Base-by-base conservation (phyloP, 2,329 filamentous ascomycete genomes). In the Bretziella fagacearum region DNA sequence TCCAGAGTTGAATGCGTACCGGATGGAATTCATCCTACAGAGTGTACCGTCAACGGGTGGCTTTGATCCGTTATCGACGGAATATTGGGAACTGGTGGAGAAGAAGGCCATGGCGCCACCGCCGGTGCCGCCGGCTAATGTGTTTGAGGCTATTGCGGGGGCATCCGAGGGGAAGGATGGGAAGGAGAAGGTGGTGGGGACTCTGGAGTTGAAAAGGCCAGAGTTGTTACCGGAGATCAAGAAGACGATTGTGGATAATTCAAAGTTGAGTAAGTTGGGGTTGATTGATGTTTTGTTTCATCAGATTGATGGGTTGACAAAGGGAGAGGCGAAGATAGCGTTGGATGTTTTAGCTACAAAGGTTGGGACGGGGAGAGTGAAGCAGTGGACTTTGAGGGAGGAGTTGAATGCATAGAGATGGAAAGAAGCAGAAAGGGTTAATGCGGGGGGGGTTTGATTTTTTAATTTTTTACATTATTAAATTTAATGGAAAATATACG, bases 21-120 rank as follows among this genome's bases (percentile, higher is more conserved):
- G 71, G 53, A 79, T 94, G 65, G 82, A 89, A 56, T 71, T 86
- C 51, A 73, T 93, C 44, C 65, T 79, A 44, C 74, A 79, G 84
- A 65, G 62, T 48, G 63, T 75, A 11, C 62, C 70, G 30, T 63
- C 60, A 62, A 77, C 62, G 41, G 60, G 60, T 41, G 59, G 62
- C 6, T 89, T 98, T 53, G 79, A 98, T 56, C 91, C 91, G 0
- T 93, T 89, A 58, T 87, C 84, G 0, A 76, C 75, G 0, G 61
- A 67, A 0, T 96, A 96, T 61, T 96, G 91, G 91, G 63, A 68
- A 2, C 65, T 66, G 48, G 56, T 56, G 15, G 63, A 62, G 52
- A 30, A 43, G 40, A 52, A 46, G 40, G 47, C 47, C 44, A 45
- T 44, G 23, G 42, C 42, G n/a, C 50, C 58, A 0, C 59, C 60